Percentiles rank a stretch among this genome's conserved stretches.
Evolutionary conservation across 1,284 basidiomycete genomes (phyloP).

Genomic region (Moesziomyces sp.): DNA sequence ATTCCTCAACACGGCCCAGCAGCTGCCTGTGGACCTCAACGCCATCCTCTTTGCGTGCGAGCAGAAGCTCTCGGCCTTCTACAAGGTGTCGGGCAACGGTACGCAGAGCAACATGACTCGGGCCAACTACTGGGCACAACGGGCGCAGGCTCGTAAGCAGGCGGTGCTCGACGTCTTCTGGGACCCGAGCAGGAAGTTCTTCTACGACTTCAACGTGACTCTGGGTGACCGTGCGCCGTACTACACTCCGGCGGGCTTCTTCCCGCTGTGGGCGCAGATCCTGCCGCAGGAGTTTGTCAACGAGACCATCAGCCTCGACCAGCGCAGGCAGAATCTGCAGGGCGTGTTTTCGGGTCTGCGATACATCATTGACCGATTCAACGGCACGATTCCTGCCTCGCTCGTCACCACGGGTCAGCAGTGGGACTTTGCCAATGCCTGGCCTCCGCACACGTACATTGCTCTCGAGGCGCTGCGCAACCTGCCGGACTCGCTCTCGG

Average conservation of each 20-base stretch:
- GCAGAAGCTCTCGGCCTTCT: slow-evolving; percentile 67
- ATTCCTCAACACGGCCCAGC: slow-evolving; percentile 77
- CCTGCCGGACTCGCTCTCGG: slow-evolving; percentile 77
- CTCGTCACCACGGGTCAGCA: slow-evolving; percentile 82
- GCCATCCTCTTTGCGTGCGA: slow-evolving; percentile 76
- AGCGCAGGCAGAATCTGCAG: slow-evolving; percentile 50
- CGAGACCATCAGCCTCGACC: slow-evolving; percentile 69
- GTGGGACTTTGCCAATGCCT: slow-evolving; percentile 73
- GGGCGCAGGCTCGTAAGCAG: slow-evolving; percentile 74
- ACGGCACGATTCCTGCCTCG: slow-evolving; percentile 80
- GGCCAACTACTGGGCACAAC: slow-evolving; percentile 73
- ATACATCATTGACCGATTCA: slow-evolving; percentile 81
- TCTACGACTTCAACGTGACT: slow-evolving; percentile 78
- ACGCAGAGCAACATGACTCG: slow-evolving; percentile 54
- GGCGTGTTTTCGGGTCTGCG: slow-evolving; percentile 81
- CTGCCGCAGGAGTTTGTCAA: slow-evolving; percentile 77
- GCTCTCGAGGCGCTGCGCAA: slow-evolving; percentile 79
- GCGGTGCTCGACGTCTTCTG: slow-evolving; percentile 87
- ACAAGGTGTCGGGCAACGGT: slow-evolving; percentile 72
- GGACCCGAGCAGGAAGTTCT: slow-evolving; percentile 82
- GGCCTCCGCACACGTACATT: slow-evolving; percentile 72
- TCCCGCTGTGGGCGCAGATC: slow-evolving; percentile 87
- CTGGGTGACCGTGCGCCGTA: slow-evolving; percentile 66
- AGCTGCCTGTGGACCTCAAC: slow-evolving; percentile 82
- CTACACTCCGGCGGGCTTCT: slow-evolving; percentile 80